A percentile compares a stretch with the other conserved stretches of the same genome.
phyloP scores from a whole-genome alignment of 2,329 filamentous ascomycete genomes.

The Botrytis aclada region DNA sequence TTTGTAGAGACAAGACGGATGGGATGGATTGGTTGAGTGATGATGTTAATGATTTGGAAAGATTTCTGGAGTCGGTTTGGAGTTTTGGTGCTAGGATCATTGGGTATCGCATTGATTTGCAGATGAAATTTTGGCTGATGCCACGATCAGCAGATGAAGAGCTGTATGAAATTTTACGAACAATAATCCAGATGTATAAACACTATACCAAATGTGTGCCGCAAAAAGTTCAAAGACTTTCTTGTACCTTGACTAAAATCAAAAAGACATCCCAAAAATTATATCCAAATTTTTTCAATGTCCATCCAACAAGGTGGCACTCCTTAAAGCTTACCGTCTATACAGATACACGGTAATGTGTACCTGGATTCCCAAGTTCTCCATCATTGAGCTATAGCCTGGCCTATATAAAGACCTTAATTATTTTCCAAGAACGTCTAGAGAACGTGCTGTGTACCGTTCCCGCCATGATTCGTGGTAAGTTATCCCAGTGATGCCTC shows the following conservation, averaged over 20 bases:
- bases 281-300: neutral
- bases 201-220: neutral
- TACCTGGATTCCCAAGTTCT: neutral
- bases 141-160: neutral
- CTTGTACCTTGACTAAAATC: neutral
- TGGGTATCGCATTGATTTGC: neutral
- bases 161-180: conserved; percentile 5
- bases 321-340: neutral
- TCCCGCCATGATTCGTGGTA: conserved; percentile 20
- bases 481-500: neutral
- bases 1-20: conserved; percentile 49
- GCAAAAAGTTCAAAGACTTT: neutral
- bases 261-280: neutral
- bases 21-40: neutral
- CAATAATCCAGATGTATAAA: conserved; percentile 6
- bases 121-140: conserved; percentile 4
- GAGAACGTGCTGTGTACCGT: conserved; percentile 4
- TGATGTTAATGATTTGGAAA: neutral
- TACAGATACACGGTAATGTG: neutral
- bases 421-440: neutral
- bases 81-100: neutral
- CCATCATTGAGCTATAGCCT: neutral
- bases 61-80: neutral
- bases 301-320: neutral
- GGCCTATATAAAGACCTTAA: no score